Percentiles rank a stretch among this genome's conserved stretches.
phyloP scores from a whole-genome alignment of 306 rosid genomes.

The Lablab purpureus region DNA sequence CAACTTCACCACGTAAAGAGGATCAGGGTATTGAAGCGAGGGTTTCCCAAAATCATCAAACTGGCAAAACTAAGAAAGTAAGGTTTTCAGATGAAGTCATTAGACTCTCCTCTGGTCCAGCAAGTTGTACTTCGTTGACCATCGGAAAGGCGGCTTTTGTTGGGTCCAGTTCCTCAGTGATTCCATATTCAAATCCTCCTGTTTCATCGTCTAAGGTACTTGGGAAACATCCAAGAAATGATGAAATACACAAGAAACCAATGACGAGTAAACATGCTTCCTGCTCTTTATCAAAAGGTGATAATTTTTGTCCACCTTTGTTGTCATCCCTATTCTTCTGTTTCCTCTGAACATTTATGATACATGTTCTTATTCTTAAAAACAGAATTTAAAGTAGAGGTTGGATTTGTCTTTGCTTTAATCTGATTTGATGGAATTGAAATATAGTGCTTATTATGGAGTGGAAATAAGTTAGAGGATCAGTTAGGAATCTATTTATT shows the following conservation, averaged over 20 bases:
- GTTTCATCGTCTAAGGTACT: conserved; percentile 32
- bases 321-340: not conserved
- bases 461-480: too few species aligned
- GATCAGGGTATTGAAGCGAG: conserved; percentile 32
- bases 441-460: not conserved
- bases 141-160: not conserved
- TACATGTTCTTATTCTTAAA: not conserved
- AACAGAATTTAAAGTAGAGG: not conserved
- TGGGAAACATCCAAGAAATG: conserved; percentile 40
- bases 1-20: conserved; percentile 29
- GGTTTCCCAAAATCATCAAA: conserved; percentile 45
- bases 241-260: conserved; percentile 31
- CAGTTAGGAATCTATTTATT: not conserved
- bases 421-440: conserved; percentile 16
- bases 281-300: conserved; percentile 53
- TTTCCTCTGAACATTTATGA: conserved; percentile 16
- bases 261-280: conserved; percentile 43
- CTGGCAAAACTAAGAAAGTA: conserved; percentile 56
- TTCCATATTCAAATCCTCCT: conserved; percentile 31
- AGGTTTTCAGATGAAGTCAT: conserved; percentile 72
- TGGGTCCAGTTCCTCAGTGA: conserved; percentile 15
- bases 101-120: conserved; percentile 44
- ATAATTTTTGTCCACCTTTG: conserved; percentile 18
- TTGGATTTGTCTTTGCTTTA: not conserved
- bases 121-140: not conserved